phyloP scores from a whole-genome alignment of 1,284 basidiomycete species.

The Ganoderma boninense region DNA sequence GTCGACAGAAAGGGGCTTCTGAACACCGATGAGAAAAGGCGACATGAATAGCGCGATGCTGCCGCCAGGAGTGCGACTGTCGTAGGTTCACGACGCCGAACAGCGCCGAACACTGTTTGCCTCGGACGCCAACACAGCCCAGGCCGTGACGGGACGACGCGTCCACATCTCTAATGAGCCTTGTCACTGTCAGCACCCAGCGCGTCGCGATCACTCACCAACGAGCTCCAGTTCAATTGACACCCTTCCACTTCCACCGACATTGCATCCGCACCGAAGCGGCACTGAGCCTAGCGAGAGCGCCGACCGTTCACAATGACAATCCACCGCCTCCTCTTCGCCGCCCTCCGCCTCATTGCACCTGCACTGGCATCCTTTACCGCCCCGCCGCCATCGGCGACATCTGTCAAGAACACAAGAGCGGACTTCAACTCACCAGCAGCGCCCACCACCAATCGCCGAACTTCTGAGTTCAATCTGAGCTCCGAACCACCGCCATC shows the following conservation, averaged over 20 bases:
- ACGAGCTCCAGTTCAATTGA: neutral
- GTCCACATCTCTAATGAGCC: neutral
- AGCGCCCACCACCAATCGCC: neutral
- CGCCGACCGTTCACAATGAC: neutral
- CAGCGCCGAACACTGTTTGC: conserved; percentile 4
- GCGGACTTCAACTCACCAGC: neutral
- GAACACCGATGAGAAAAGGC: neutral
- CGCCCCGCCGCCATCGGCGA: conserved; percentile 9
- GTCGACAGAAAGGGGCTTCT: conserved; percentile 8
- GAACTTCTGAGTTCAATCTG: neutral
- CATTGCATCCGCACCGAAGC: neutral
- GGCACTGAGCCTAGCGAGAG: neutral
- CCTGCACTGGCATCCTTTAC: neutral
- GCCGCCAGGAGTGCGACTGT: neutral
- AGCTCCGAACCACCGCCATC: neutral
- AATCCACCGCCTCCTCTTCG: neutral
- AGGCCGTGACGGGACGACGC: neutral
- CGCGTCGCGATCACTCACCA: conserved; percentile 2
- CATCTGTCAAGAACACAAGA: neutral
- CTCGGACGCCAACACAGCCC: conserved; percentile 2
- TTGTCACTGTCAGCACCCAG: neutral
- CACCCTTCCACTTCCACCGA: neutral
- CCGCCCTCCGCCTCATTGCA: neutral
- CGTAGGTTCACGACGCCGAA: neutral
- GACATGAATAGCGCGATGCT: conserved; percentile 5